Evolutionary conservation across 768 basidiomycete genomes (phyloP).

Genomic region (Suillus subluteus): DNA sequence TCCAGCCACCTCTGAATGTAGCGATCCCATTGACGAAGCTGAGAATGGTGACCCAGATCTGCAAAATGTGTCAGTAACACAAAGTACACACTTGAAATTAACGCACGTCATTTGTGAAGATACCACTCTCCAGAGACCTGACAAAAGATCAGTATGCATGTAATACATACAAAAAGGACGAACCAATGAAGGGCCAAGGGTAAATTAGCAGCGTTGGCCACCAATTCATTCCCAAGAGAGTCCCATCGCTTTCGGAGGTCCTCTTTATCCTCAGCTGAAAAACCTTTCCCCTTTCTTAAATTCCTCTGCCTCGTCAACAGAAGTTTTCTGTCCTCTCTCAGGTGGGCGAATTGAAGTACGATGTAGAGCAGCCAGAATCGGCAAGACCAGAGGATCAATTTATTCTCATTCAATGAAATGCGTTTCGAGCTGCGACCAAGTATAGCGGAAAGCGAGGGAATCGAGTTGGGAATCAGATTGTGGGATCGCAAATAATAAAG

Average conservation of each 20-base stretch:
- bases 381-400: constrained; percentile 69
- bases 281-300: constrained; percentile 60
- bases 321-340: constrained; percentile 67
- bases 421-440: constrained; percentile 45
- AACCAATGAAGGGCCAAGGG: constrained; percentile 84
- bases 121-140: constrained; percentile 72
- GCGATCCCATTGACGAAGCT: constrained; percentile 55
- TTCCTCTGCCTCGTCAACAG: constrained; percentile 56
- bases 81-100: not conserved
- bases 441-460: constrained; percentile 49
- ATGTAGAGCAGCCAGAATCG: constrained; percentile 85
- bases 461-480: constrained; percentile 58
- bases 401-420: constrained; percentile 48
- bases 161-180: not conserved
- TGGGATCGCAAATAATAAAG: constrained; percentile 68
- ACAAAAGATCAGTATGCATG: constrained; percentile 8
- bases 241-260: constrained; percentile 65
- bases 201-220: constrained; percentile 76
- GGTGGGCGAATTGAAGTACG: constrained; percentile 73
- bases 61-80: constrained; percentile 14
- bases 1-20: constrained; percentile 74
- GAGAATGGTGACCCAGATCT: constrained; percentile 46
- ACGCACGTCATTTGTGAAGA: constrained; percentile 67
- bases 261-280: constrained; percentile 53
- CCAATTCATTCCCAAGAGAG: constrained; percentile 70